Evolutionary conservation across 345 rosid species (phyloP).

Genomic region (Melaleuca alternifolia): DNA sequence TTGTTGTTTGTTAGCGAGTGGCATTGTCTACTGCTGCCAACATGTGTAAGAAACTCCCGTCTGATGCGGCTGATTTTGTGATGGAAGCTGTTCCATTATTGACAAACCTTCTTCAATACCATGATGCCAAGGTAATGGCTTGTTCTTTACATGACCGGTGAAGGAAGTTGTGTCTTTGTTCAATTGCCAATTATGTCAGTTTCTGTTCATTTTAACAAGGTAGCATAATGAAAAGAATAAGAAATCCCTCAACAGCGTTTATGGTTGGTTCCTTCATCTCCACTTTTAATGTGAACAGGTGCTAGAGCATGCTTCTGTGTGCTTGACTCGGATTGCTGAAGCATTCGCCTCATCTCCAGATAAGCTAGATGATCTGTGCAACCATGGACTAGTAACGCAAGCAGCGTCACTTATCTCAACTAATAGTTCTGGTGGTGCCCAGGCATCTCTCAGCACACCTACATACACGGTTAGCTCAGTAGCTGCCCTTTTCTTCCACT

Average conservation of each 20-base stretch:
- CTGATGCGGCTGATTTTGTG: constrained; percentile 99
- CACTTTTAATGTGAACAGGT: constrained; percentile 38
- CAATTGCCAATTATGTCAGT: background rate
- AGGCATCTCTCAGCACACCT: constrained; percentile 80
- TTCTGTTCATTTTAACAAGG: background rate
- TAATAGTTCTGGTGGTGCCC: constrained; percentile 88
- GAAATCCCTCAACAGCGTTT: background rate
- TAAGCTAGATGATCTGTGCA: constrained; percentile 86
- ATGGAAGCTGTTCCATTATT: constrained; percentile 99
- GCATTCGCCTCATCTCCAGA: constrained; percentile 90
- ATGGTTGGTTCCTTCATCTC: background rate
- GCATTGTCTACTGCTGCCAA: constrained; percentile 99
- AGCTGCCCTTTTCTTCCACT: background rate
- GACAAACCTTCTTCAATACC: constrained; percentile 96
- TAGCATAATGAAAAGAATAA: background rate
- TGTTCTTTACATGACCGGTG: background rate
- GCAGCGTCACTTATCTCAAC: constrained; percentile 97
- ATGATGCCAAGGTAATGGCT: constrained; percentile 68
- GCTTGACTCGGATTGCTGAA: constrained; percentile 97
- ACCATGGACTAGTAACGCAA: constrained; percentile 93
- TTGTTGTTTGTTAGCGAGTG: constrained; percentile 50
- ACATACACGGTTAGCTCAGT: constrained; percentile 70
- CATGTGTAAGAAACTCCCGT: constrained; percentile 99
- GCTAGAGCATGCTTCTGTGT: constrained; percentile 94
- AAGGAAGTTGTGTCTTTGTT: background rate